Evolutionary conservation across 1,284 basidiomycete species (phyloP), one percentile per base, ranked within the genome.

Genomic region (Violaceomyces palustris): DNA sequence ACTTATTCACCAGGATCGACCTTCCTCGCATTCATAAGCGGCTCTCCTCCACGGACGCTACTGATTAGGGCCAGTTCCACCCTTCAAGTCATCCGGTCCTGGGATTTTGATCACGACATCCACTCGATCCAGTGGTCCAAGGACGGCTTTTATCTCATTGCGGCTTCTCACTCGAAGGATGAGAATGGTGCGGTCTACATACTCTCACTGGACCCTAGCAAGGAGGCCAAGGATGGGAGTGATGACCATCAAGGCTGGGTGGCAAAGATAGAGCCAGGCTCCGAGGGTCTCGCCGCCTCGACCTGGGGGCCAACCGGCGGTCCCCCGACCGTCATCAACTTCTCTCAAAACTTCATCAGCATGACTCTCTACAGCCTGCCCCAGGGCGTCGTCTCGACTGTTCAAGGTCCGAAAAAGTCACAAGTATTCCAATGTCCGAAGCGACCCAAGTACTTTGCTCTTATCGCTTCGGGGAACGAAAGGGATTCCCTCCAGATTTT

Each of bases 1-100:
- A 29, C 45, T 40, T 69, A 62, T 35, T 69, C 66, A n/a, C 66
- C 66, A 2, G 64, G 64, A 18, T 69, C 66, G 2, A 69, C 64
- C 25, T 69, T 69, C 38, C 32, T 69, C 11, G 64, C 64, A 19
- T 69, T 57, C 8, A 46, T 67, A 1, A 53, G 45, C 3, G 64
- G 59, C 12, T 44, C 49, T 8, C 47, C 45, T 11, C 37, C 41
- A 6, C 32, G 42, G 33, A 47, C 55, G 3, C 42, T 67, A 15
- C 42, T 61, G 1, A 57, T 69, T 9, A 35, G 66, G 10, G 59
- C 62, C 26, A 54, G 58, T 35, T 61, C 58, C n/a, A 69, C 61
- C 2, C 39, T 69, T 8, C 63, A 69, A 28, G 39, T 69, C 17
- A 63, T 66, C 26, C 55, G 61, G n/a, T 54, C 48, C 26, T 69